Evolutionary conservation across 1,139 yeast genomes (phyloP).

Genomic region (Arxiozyma telluris): DNA sequence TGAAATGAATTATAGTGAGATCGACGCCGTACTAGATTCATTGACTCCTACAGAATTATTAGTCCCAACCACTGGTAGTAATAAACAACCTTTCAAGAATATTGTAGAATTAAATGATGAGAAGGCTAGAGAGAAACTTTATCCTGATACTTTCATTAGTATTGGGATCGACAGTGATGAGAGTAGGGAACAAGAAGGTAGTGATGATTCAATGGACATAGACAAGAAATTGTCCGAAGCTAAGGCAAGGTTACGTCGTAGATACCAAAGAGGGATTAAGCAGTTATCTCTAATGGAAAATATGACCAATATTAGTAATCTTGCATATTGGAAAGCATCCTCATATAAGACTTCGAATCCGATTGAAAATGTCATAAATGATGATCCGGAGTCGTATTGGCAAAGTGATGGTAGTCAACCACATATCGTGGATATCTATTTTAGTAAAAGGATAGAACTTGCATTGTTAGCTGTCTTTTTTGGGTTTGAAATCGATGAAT

Average conservation of each 20-base stretch:
- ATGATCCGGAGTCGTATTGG: constrained; percentile 74
- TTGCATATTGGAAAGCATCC: constrained; percentile 82
- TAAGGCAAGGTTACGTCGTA: not conserved
- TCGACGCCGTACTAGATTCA: not conserved
- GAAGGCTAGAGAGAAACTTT: not conserved
- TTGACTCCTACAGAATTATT: not conserved
- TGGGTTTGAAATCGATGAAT: constrained; percentile 70
- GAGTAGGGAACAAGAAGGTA: not conserved
- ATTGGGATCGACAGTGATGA: not conserved
- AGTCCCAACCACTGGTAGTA: not conserved
- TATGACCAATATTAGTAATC: constrained; percentile 58
- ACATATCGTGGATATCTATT: constrained; percentile 71
- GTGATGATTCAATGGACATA: not conserved
- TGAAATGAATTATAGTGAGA: not conserved
- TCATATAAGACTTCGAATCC: constrained; percentile 70
- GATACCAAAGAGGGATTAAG: not conserved
- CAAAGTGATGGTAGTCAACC: constrained; percentile 96
- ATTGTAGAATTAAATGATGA: not conserved
- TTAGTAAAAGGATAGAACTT: constrained; percentile 66
- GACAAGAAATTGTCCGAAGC: not conserved
- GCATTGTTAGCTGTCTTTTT: constrained; percentile 56
- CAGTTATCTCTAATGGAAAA: constrained; percentile 9
- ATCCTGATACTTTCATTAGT: not conserved
- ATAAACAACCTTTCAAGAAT: not conserved
- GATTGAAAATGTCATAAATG: constrained; percentile 60